phyloP scores from a whole-genome alignment of 2,329 filamentous ascomycete genomes.

The Sarocladium strictum region DNA sequence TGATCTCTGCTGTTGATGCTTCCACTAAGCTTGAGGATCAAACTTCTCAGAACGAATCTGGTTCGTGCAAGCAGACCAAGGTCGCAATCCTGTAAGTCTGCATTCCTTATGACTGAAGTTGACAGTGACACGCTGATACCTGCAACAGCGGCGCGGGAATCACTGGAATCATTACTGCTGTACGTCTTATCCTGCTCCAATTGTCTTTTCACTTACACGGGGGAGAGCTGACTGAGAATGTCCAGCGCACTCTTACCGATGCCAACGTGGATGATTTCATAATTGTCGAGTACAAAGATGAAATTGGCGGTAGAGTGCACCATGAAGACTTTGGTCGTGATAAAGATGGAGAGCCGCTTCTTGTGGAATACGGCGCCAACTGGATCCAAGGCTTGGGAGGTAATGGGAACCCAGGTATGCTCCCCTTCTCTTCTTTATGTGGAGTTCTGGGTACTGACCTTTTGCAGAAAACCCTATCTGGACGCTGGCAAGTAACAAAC shows the following conservation, averaged over 20 bases:
- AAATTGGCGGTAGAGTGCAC: slow-evolving; percentile 51
- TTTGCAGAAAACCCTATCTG: slow-evolving; percentile 7
- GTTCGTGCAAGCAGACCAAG: not conserved
- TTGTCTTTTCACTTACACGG: not conserved
- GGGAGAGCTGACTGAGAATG: slow-evolving; percentile 8
- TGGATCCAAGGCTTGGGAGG: slow-evolving; percentile 34
- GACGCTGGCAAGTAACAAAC: not conserved
- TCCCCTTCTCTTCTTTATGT: not conserved
- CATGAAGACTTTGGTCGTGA: slow-evolving; percentile 45
- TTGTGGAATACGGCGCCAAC: slow-evolving; percentile 56
- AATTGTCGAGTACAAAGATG: slow-evolving; percentile 51
- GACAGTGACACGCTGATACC: no score
- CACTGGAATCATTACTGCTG: slow-evolving; percentile 18
- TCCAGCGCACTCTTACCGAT: slow-evolving; percentile 2
- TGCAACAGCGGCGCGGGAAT: not conserved
- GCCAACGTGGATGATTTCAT: slow-evolving; percentile 45
- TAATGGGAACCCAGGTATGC: not conserved
- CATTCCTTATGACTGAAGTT: not conserved
- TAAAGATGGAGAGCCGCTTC: slow-evolving; percentile 40
- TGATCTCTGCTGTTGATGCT: not conserved
- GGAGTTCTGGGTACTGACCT: not conserved
- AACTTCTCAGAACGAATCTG: not conserved
- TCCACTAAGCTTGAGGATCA: not conserved
- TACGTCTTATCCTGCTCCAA: not conserved
- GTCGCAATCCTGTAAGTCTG: slow-evolving; percentile 6